Percentiles rank a stretch among this genome's conserved stretches.
Evolutionary conservation across 2,329 filamentous ascomycete species (phyloP).

Genomic region (Aureobasidium pullulans): DNA sequence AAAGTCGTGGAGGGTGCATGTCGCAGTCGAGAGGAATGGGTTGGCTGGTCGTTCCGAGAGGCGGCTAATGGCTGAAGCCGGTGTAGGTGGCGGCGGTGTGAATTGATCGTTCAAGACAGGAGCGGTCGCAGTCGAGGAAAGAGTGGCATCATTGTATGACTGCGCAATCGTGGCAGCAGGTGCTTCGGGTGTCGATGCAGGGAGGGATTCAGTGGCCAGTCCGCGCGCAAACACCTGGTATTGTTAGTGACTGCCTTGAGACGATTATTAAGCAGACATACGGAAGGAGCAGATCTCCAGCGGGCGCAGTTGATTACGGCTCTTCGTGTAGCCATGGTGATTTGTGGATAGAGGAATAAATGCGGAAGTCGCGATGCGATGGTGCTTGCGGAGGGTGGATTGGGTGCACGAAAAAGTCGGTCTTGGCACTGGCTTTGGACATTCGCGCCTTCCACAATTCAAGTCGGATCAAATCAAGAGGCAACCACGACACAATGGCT

Average conservation of each 20-base stretch:
- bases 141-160: conserved; percentile 30
- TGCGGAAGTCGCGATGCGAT: background rate
- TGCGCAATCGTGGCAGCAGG: conserved; percentile 24
- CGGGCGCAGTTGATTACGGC: conserved; percentile 1
- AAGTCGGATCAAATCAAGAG: background rate
- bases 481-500: background rate
- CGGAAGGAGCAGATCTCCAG: background rate
- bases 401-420: conserved; percentile 7
- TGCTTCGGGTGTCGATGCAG: conserved; percentile 19
- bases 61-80: conserved; percentile 18
- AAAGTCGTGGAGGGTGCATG: conserved; percentile 83
- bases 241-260: background rate
- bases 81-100: conserved; percentile 15
- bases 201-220: conserved; percentile 43
- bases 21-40: conserved; percentile 54
- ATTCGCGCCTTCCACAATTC: background rate
- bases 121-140: conserved; percentile 24
- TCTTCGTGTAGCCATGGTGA: conserved; percentile 10
- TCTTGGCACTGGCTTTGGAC: background rate
- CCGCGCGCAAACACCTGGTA: conserved; percentile 38
- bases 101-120: conserved; percentile 19
- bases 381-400: background rate
- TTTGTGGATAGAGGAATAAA: background rate
- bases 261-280: background rate
- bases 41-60: conserved; percentile 20